Conservation (phyloP, 2,329 filamentous ascomycete genomes). For the Aureobasidium sp. region DNA sequence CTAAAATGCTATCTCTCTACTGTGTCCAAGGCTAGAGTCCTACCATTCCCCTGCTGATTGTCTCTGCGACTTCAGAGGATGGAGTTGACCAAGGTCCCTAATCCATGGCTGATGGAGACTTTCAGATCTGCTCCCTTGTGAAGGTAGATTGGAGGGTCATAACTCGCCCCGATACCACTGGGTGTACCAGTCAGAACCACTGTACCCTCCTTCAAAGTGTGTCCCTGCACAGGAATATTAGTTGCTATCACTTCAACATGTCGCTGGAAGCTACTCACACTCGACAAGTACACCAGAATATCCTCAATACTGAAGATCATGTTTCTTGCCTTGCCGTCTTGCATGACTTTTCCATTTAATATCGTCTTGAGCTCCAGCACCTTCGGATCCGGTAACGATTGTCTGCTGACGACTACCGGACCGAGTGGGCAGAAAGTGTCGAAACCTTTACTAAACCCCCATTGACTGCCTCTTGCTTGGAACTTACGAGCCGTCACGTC, state of each 20-base stretch:
- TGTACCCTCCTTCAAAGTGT: constrained; percentile 46
- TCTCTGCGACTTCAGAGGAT: neutral
- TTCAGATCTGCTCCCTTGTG: neutral
- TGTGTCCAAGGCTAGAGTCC: too few species aligned
- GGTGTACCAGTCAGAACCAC: constrained; percentile 51
- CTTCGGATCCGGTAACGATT: constrained; percentile 44
- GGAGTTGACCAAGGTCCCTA: neutral
- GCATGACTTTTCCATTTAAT: constrained; percentile 57
- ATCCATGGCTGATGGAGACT: neutral
- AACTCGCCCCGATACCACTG: constrained; percentile 45
- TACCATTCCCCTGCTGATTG: too few species aligned
- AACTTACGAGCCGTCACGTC: constrained; percentile 67
- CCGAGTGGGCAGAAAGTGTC: constrained; percentile 63
- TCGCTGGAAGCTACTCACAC: too few species aligned
- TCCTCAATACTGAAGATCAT: constrained; percentile 60
- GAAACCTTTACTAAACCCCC: constrained; percentile 67
- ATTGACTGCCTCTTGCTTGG: constrained; percentile 62
- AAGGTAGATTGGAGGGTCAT: constrained; percentile 31
- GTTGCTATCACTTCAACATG: too few species aligned
- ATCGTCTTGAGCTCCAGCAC: constrained; percentile 47
- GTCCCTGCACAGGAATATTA: too few species aligned
- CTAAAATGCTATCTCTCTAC: too few species aligned
- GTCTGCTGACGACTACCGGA: constrained; percentile 27
- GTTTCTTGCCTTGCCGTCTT: constrained; percentile 53
- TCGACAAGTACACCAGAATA: constrained; percentile 43